phyloP scores from a whole-genome alignment of 768 basidiomycete genomes.

The Vishniacozyma victoriae region DNA sequence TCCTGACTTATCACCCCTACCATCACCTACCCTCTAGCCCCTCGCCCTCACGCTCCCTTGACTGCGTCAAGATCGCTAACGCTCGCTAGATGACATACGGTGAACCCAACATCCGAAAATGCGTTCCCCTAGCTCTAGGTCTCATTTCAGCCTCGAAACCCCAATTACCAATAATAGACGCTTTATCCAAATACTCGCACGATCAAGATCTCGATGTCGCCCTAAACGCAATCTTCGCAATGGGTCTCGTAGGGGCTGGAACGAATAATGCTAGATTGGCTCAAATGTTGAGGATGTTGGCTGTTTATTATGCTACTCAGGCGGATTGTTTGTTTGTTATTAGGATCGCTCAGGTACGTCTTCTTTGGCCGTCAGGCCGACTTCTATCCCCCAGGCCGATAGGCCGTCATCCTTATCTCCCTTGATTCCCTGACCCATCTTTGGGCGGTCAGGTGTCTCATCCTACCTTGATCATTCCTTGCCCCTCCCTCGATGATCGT shows the following conservation, averaged over 20 bases:
- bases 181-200: slow-evolving; percentile 96
- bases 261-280: slow-evolving; percentile 97
- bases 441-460: too few species aligned
- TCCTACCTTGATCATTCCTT: too few species aligned
- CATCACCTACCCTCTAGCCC: too few species aligned
- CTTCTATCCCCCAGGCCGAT: too few species aligned
- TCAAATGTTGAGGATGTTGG: slow-evolving; percentile 94
- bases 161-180: slow-evolving; percentile 87
- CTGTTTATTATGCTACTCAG: slow-evolving; percentile 98
- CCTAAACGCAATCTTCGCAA: slow-evolving; percentile 93
- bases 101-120: slow-evolving; percentile 82
- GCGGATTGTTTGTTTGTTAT: slow-evolving; percentile 95
- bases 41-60: too few species aligned
- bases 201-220: slow-evolving; percentile 97
- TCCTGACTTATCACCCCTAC: too few species aligned
- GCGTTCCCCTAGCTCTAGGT: slow-evolving; percentile 89
- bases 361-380: not conserved
- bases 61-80: not conserved
- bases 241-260: slow-evolving; percentile 96
- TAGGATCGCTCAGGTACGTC: slow-evolving; percentile 62
- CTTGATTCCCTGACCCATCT: too few species aligned
- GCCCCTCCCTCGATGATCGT: too few species aligned
- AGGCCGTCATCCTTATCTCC: too few species aligned
- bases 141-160: slow-evolving; percentile 94
- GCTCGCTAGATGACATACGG: slow-evolving; percentile 91